Conservation (phyloP, 164 flowering plant genomes). For the Magnolia changhungtana region DNA sequence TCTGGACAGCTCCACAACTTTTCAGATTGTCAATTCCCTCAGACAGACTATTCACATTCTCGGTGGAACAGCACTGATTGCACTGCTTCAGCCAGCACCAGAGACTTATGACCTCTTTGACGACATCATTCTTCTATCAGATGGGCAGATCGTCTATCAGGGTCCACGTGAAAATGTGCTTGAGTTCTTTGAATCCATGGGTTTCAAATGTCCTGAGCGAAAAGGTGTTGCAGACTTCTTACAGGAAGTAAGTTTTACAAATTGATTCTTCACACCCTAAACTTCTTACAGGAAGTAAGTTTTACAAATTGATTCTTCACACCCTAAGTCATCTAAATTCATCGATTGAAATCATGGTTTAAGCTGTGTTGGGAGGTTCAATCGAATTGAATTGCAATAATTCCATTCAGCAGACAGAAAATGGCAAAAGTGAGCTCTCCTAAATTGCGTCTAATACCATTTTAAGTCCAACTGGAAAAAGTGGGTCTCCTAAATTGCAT, state of each 20-base stretch:
- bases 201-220: conserved; percentile 37
- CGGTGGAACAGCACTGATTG: conserved; percentile 57
- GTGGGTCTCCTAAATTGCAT: no score
- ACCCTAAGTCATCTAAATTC: background rate
- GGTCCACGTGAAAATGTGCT: conserved; percentile 64
- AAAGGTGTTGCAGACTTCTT: conserved; percentile 38
- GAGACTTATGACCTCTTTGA: conserved; percentile 77
- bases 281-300: conserved; percentile 37
- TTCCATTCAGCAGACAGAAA: no score
- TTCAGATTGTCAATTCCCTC: conserved; percentile 61
- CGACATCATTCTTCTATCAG: conserved; percentile 68
- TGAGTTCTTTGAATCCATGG: conserved; percentile 50
- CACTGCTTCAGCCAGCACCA: conserved; percentile 83
- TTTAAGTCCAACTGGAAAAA: no score
- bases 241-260: conserved; percentile 28
- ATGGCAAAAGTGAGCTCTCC: no score
- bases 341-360: no score
- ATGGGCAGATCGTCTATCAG: conserved; percentile 68
- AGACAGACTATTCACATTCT: conserved; percentile 52
- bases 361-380: no score
- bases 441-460: no score
- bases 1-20: conserved; percentile 62
- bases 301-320: background rate
- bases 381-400: no score
- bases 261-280: background rate